Conservation (phyloP, 164 flowering plant species). For the Nymphaea thermarum region DNA sequence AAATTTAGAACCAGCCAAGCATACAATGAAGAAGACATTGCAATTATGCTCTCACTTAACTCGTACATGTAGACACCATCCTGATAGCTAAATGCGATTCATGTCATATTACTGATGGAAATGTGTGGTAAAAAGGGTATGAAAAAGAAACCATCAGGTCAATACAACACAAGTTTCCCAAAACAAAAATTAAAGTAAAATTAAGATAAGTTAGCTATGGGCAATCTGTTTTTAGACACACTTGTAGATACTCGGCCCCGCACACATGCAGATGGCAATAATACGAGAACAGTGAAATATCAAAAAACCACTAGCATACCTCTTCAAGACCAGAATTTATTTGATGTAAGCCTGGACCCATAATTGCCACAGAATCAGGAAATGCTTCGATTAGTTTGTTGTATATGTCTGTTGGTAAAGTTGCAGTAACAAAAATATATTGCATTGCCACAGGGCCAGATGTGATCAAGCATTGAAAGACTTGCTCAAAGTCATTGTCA, state of each 20-base stretch:
- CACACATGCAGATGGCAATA: neutral
- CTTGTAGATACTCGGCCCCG: neutral
- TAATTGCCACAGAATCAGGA: slow-evolving; percentile 76
- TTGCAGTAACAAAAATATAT: slow-evolving; percentile 95
- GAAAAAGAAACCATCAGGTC: no score
- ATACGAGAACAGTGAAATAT: neutral
- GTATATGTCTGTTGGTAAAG: slow-evolving; percentile 78
- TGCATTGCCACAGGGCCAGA: slow-evolving; percentile 62
- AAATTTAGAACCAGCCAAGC: no score
- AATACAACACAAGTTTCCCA: no score
- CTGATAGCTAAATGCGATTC: no score
- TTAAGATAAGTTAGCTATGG: neutral
- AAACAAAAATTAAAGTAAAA: neutral
- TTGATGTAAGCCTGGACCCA: slow-evolving; percentile 96
- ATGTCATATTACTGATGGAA: no score
- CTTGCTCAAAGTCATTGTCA: slow-evolving; percentile 76
- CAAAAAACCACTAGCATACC: slow-evolving; percentile 30
- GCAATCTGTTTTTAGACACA: no score
- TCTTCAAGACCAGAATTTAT: slow-evolving; percentile 83
- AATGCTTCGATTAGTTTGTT: slow-evolving; percentile 73
- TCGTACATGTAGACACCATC: no score
- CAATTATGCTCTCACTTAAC: no score
- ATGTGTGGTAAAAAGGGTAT: no score
- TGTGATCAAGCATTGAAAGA: slow-evolving; percentile 48
- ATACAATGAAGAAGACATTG: no score